These are phyloP conservation scores for Ogataea henricii DNA, from an alignment of 805 yeast species.

Conservation along the genomic window DNA sequence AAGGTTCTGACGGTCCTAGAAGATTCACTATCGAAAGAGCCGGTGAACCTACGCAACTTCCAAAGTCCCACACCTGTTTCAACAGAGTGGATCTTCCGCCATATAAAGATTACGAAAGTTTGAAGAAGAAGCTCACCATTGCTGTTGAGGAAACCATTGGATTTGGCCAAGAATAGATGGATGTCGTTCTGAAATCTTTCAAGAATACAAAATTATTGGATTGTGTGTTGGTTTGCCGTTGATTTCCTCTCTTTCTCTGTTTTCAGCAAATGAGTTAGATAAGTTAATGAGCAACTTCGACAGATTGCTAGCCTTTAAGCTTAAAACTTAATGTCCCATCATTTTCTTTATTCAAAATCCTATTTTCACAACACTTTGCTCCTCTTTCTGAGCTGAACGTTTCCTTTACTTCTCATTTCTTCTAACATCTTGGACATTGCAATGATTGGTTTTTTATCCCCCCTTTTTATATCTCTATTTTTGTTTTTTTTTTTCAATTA, in stretches of 20 bases:
- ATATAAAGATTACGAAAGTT: conserved; percentile 76
- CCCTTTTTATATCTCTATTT: not conserved
- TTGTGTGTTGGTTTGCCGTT: not conserved
- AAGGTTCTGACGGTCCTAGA: conserved; percentile 99
- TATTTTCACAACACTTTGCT: not conserved
- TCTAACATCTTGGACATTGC: conserved; percentile 5
- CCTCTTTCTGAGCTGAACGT: not conserved
- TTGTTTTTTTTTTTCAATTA: not conserved
- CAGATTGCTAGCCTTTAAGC: conserved; percentile 1
- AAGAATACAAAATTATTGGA: not conserved
- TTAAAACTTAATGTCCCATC: not conserved
- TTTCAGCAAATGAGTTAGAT: not conserved
- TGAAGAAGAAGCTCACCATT: conserved; percentile 86
- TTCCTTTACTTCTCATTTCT: conserved; percentile 1
- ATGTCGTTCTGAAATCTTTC: not conserved
- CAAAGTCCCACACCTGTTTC: conserved; percentile 98
- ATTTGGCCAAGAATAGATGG: conserved; percentile 85
- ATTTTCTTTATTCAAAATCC: not conserved
- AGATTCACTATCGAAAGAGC: conserved; percentile 98
- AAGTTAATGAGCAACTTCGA: not conserved
- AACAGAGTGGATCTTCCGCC: conserved; percentile 98
- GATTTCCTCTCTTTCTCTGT: not conserved
- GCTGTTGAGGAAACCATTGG: conserved; percentile 99
- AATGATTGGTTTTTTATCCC: conserved; percentile 1
- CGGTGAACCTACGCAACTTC: conserved; percentile 89